Percentiles rank a stretch among this genome's conserved stretches.
These are phyloP conservation scores for Begonia loranthoides DNA, from an alignment of 306 rosid genomes.

Conservation along the genomic window DNA sequence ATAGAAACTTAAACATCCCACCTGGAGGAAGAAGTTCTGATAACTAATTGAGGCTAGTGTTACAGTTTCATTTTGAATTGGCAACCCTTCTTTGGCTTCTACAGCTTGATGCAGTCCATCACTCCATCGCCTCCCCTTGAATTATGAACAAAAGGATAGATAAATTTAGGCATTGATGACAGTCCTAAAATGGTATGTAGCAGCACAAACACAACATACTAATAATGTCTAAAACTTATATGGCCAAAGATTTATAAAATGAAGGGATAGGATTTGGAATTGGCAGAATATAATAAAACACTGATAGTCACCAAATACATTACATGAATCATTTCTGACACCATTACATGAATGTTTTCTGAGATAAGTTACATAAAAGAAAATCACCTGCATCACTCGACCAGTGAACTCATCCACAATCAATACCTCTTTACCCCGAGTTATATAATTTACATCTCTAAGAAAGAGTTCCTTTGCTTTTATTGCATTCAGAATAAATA, in stretches of 20 bases:
- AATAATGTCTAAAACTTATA: not conserved
- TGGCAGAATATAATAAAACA: not conserved
- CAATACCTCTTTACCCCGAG: slow-evolving; percentile 85
- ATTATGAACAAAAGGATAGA: not conserved
- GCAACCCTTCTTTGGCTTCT: slow-evolving; percentile 96
- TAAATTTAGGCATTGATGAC: too few relatives aligned
- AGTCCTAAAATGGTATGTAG: too few relatives aligned
- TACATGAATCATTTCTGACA: too few relatives aligned
- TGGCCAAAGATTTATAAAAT: not conserved
- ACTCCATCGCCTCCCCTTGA: slow-evolving; percentile 97
- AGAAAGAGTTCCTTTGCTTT: slow-evolving; percentile 95
- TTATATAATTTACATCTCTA: slow-evolving; percentile 80
- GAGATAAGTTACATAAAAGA: not conserved
- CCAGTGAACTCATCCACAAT: slow-evolving; percentile 98
- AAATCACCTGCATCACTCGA: slow-evolving; percentile 91
- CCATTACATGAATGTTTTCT: too few relatives aligned
- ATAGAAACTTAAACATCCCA: slow-evolving; percentile 9
- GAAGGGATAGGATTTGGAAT: not conserved
- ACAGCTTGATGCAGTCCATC: slow-evolving; percentile 99
- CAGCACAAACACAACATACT: not conserved
- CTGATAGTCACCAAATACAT: too few relatives aligned
- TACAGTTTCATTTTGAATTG: slow-evolving; percentile 93
- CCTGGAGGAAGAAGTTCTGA: slow-evolving; percentile 99
- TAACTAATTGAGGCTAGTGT: slow-evolving; percentile 95
- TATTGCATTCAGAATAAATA: slow-evolving; percentile 77